Evolutionary conservation across 2,329 filamentous ascomycete species (phyloP), one percentile per base, ranked within the genome.

Genomic region (Monilinia vaccinii-corymbosi): DNA sequence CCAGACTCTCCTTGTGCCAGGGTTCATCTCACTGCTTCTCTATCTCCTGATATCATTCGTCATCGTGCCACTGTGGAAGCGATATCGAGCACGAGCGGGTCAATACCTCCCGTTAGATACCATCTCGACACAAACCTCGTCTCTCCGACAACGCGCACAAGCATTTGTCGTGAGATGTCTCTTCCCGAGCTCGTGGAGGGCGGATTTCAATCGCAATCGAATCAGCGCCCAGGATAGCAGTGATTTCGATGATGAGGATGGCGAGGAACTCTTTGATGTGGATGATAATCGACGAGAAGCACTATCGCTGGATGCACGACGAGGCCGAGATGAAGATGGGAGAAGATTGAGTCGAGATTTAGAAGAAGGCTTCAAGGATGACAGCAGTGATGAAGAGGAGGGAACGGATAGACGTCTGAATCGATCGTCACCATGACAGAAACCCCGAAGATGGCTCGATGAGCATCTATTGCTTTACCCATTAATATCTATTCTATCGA

Each of bases 291-390:
- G 75, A 44, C 70, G 77, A 53, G 76, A 77, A 62, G 76, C 74
- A 3, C 63, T 78, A 10, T 71, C 68, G 4, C 57, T 71, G 4
- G 70, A 71, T 66, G 68, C 66, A 25, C 55, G 62, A 71, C 74
- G 65, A 70, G 72, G 68, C 68, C 64, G 77, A 58, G 68, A 70
- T 50, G 73, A 74, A 49, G 81, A 83, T 62, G 79, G 78, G 51
- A 77, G 82, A 66, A 79, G 91, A 63, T 69, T 96, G 63, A 93
- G 89, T 72, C 79, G 90, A 74, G 91, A 96, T 67, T 73, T 93
- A 56, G 89, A 93, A 71, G 81, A 87, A 68, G 87, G 86, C 0
- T 90, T 90, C 70, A 82, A 83, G 73, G 87, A 89, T 71, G 85
- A 88, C 66, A 89, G 86, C 70, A 84, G 87, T 60, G 83, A 86